These are phyloP conservation scores for Nectriaceae sp. DNA, from an alignment of 2,329 filamentous ascomycete genomes.

Conservation along the genomic window DNA sequence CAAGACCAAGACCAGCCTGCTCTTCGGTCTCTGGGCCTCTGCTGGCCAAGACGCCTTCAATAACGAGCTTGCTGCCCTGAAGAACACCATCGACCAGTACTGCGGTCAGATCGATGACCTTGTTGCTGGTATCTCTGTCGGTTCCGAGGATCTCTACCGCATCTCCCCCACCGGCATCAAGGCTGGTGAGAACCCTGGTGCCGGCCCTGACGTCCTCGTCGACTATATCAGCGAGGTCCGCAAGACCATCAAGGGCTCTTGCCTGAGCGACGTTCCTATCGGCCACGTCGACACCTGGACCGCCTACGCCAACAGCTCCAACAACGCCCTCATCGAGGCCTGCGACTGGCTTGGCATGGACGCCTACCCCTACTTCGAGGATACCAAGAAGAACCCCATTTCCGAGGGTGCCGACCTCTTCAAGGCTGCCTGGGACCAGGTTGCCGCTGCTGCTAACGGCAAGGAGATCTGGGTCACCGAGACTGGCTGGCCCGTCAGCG, in stretches of 20 bases:
- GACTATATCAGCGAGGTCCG: slow-evolving; percentile 72
- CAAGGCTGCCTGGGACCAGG: slow-evolving; percentile 63
- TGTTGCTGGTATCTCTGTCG: slow-evolving; percentile 82
- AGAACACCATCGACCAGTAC: slow-evolving; percentile 68
- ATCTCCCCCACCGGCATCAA: slow-evolving; percentile 69
- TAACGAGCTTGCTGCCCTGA: slow-evolving; percentile 75
- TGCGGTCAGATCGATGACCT: slow-evolving; percentile 64
- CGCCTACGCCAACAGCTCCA: slow-evolving; percentile 72
- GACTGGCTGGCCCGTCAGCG: slow-evolving; percentile 82
- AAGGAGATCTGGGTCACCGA: slow-evolving; percentile 86
- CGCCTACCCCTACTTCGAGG: slow-evolving; percentile 83
- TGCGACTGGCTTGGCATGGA: slow-evolving; percentile 83
- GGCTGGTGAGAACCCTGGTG: slow-evolving; percentile 64
- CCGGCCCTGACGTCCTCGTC: slow-evolving; percentile 61
- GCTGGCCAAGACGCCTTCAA: slow-evolving; percentile 62
- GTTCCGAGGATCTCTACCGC: slow-evolving; percentile 85
- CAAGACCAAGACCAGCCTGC: slow-evolving; percentile 72
- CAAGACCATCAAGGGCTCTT: slow-evolving; percentile 62
- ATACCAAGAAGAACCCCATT: slow-evolving; percentile 66
- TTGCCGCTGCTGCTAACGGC: slow-evolving; percentile 57
- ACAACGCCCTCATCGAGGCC: slow-evolving; percentile 67
- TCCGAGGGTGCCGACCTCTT: slow-evolving; percentile 67
- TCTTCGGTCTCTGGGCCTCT: slow-evolving; percentile 84
- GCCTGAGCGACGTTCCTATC: slow-evolving; percentile 58
- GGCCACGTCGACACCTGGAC: slow-evolving; percentile 94